Conservation (phyloP, 2,329 filamentous ascomycete genomes). For the Aspergillus udagawae region DNA sequence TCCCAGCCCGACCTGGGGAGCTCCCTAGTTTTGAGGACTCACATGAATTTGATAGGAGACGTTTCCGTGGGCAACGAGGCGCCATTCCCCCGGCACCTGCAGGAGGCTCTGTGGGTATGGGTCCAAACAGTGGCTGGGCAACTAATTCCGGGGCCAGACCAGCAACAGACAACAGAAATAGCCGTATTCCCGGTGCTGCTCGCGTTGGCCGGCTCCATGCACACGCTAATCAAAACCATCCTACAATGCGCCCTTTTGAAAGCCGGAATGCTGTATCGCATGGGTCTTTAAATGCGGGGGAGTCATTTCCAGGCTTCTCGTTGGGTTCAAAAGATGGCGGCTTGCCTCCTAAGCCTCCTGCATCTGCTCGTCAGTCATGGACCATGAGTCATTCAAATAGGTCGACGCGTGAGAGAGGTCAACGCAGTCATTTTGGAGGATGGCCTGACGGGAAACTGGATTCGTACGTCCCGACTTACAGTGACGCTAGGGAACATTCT, state of each 20-base stretch:
- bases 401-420: slow-evolving; percentile 28
- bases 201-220: slow-evolving; percentile 27
- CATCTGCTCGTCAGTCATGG: slow-evolving; percentile 28
- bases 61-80: slow-evolving; percentile 80
- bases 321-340: slow-evolving; percentile 29
- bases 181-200: slow-evolving; percentile 33
- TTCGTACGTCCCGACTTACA: slow-evolving; percentile 37
- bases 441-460: slow-evolving; percentile 27
- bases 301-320: slow-evolving; percentile 20
- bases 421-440: slow-evolving; percentile 19
- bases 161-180: slow-evolving; percentile 27
- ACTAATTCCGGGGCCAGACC: slow-evolving; percentile 29
- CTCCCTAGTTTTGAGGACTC: slow-evolving; percentile 92
- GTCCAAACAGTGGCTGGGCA: slow-evolving; percentile 54
- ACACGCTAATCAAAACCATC: slow-evolving; percentile 18
- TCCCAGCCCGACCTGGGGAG: slow-evolving; percentile 77
- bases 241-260: slow-evolving; percentile 24
- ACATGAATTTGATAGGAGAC: slow-evolving; percentile 91
- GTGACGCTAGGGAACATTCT: slow-evolving; percentile 19
- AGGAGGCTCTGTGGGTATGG: slow-evolving; percentile 81
- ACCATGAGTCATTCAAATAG: slow-evolving; percentile 22
- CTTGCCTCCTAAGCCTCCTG: slow-evolving; percentile 37
- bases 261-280: slow-evolving; percentile 18
- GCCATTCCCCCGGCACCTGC: slow-evolving; percentile 85
- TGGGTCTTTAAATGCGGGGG: slow-evolving; percentile 16